Percentiles rank a stretch among this genome's conserved stretches.
These are phyloP conservation scores for Xylaria sp. DNA, from an alignment of 2,329 filamentous ascomycete genomes.

Conservation along the genomic window DNA sequence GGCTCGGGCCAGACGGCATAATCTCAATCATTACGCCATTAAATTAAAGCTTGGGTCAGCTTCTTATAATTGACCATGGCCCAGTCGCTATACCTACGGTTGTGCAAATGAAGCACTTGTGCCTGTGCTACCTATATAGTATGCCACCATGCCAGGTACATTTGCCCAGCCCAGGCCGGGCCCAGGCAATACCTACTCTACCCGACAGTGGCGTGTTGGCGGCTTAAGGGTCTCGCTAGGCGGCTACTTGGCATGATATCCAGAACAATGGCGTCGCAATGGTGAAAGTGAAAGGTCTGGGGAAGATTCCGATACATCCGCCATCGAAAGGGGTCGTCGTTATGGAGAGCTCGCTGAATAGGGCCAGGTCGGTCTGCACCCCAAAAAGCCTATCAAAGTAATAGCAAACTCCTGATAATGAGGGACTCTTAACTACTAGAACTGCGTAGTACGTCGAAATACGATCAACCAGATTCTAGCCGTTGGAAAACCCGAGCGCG, in stretches of 20 bases:
- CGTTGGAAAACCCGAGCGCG: not conserved
- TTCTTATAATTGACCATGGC: too few relatives aligned
- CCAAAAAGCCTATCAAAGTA: not conserved
- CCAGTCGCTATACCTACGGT: not conserved
- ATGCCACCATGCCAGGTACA: not conserved
- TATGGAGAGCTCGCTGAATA: not conserved
- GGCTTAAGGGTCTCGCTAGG: constrained; percentile 25
- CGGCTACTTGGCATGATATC: constrained; percentile 23
- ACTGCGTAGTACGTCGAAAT: not conserved
- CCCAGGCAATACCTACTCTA: not conserved
- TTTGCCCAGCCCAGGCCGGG: not conserved
- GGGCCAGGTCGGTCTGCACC: not conserved
- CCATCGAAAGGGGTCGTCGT: not conserved
- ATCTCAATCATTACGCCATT: not conserved
- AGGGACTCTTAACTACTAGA: not conserved
- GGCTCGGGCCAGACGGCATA: not conserved
- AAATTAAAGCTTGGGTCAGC: not conserved
- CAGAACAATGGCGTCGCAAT: constrained; percentile 19
- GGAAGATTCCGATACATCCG: not conserved
- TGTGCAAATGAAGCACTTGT: too few relatives aligned
- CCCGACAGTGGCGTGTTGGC: constrained; percentile 18
- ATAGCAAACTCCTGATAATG: not conserved
- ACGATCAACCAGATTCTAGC: not conserved
- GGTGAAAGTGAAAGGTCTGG: not conserved
- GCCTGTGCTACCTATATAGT: not conserved